These are phyloP conservation scores for Acorus calamus DNA, from an alignment of 106 monocot genomes.

Conservation along the genomic window DNA sequence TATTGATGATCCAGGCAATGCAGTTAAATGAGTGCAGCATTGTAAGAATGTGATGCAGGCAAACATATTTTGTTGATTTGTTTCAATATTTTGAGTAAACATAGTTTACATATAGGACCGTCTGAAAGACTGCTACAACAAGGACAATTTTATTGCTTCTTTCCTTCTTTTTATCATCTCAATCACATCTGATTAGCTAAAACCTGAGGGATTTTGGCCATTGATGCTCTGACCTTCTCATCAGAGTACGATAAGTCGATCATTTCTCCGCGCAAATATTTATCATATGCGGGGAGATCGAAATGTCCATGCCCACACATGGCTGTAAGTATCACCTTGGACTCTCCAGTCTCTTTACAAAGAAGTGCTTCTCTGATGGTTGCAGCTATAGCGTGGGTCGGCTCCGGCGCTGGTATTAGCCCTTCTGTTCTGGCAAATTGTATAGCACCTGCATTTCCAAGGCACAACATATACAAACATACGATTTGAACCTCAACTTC, in stretches of 20 bases:
- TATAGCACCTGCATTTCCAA: conserved; percentile 43
- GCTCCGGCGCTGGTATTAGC: conserved; percentile 82
- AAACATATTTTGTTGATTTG: too few species aligned
- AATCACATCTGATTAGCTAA: too few species aligned
- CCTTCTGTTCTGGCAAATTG: conserved; percentile 77
- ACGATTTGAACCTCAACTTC: not conserved
- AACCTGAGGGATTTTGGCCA: conserved; percentile 38
- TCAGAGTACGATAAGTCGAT: conserved; percentile 36
- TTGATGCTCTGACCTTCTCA: conserved; percentile 41
- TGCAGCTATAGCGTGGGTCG: conserved; percentile 82
- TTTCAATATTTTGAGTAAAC: too few species aligned
- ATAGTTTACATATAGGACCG: too few species aligned
- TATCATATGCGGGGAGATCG: conserved; percentile 74
- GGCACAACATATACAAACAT: not conserved
- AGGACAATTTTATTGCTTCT: too few species aligned
- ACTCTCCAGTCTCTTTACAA: conserved; percentile 68
- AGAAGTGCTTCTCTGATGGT: conserved; percentile 59
- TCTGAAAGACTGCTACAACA: too few species aligned
- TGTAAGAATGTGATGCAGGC: too few species aligned
- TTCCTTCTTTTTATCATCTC: too few species aligned
- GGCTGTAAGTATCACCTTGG: conserved; percentile 70
- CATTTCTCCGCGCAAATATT: conserved; percentile 67
- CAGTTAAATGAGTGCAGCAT: too few species aligned
- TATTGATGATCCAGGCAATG: too few species aligned
- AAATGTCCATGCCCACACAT: conserved; percentile 92